Evolutionary conservation across 2,329 filamentous ascomycete genomes (phyloP).

Genomic region (Grosmannia huntii): DNA sequence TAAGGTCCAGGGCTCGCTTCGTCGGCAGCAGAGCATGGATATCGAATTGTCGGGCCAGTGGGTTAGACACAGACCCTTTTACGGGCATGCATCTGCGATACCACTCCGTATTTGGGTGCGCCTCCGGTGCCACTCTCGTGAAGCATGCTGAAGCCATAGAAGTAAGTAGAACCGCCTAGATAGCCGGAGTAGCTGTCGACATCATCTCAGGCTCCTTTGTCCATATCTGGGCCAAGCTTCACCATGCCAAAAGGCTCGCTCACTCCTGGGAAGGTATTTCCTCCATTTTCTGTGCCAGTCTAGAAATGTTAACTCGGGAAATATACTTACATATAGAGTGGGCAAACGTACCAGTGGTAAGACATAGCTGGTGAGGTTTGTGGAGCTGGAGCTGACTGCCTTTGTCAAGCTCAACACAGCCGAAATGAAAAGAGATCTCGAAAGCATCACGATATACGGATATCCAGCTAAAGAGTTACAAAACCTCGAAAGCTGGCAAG

Average conservation of each 20-base stretch:
- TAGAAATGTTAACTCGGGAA: constrained; percentile 13
- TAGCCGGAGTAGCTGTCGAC: constrained; percentile 41
- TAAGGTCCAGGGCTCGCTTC: constrained; percentile 47
- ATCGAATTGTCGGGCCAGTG: constrained; percentile 38
- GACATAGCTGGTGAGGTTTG: constrained; percentile 21
- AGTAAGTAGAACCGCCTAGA: constrained; percentile 16
- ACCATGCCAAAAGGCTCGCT: constrained; percentile 33
- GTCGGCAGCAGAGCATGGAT: constrained; percentile 30
- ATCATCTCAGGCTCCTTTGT: constrained; percentile 24
- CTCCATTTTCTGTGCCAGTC: constrained; percentile 32
- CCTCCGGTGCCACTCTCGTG: constrained; percentile 57
- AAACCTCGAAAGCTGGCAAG: neutral
- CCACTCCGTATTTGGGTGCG: constrained; percentile 56
- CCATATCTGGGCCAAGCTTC: constrained; percentile 35
- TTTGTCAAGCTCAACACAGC: neutral
- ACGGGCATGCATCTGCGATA: constrained; percentile 48
- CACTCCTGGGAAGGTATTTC: constrained; percentile 38
- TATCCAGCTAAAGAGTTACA: neutral
- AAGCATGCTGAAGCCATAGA: constrained; percentile 50
- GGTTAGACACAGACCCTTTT: constrained; percentile 20
- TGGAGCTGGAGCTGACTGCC: neutral
- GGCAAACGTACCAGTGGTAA: constrained; percentile 15
- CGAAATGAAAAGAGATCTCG: neutral
- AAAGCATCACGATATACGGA: neutral
- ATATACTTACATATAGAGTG: neutral